Evolutionary conservation across 306 rosid species (phyloP).

Genomic region (Nissolia schottii): DNA sequence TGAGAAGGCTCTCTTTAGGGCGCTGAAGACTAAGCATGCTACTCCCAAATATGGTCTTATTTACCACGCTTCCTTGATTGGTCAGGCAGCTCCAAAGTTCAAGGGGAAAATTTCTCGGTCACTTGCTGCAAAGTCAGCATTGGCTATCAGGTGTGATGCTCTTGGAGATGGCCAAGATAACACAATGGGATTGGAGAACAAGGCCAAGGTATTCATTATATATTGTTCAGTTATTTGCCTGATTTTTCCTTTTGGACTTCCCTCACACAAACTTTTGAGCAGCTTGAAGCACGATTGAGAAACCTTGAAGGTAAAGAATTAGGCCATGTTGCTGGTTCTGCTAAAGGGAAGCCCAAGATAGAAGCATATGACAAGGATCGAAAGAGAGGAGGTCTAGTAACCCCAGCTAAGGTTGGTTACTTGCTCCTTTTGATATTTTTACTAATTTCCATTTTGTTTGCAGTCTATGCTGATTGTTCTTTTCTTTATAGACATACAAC

Average conservation of each 20-base stretch:
- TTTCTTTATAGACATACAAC: conserved; percentile 65
- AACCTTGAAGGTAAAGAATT: conserved; percentile 81
- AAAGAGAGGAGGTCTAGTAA: conserved; percentile 80
- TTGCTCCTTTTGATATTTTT: not conserved
- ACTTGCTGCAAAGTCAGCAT: conserved; percentile 77
- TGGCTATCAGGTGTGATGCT: conserved; percentile 85
- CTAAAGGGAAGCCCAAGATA: conserved; percentile 85
- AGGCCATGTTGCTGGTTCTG: conserved; percentile 75
- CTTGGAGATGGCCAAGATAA: conserved; percentile 75
- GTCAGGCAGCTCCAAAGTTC: conserved; percentile 82
- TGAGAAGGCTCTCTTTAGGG: conserved; percentile 91
- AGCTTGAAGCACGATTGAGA: conserved; percentile 82
- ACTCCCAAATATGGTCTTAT: conserved; percentile 94
- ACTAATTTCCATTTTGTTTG: not conserved
- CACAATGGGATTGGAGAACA: conserved; percentile 76
- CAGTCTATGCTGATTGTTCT: not conserved
- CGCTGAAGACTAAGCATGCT: conserved; percentile 88
- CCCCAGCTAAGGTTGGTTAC: conserved; percentile 68
- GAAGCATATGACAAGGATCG: conserved; percentile 85
- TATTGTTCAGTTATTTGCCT: not conserved
- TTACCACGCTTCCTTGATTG: conserved; percentile 89
- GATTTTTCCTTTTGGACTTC: not conserved
- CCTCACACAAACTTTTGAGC: not conserved
- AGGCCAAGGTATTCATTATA: conserved; percentile 53
- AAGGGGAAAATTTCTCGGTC: conserved; percentile 91